Evolutionary conservation across 148 eudicot genomes (phyloP), one percentile per base, ranked within the genome.

Genomic region (Fallopia convolvulus): DNA sequence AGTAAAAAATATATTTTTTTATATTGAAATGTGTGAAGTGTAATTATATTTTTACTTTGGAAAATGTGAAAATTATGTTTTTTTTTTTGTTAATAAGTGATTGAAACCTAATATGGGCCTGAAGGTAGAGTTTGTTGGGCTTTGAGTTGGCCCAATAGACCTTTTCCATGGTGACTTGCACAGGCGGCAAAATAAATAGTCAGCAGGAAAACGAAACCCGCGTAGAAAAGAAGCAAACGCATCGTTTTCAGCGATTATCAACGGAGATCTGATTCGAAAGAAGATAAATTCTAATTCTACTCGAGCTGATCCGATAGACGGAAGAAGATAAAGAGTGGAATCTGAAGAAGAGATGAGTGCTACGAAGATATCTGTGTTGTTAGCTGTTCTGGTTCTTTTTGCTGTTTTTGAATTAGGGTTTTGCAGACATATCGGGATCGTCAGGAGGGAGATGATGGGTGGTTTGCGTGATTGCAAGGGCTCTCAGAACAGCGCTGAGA

Each of bases 141-240:
- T 17, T 15, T 68, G 46, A 17, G 2, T 66, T 4, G 21, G 72
- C 72, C 44, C 44, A 68, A 26, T 65, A 33, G 21, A 68, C 46
- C 10, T 36, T 36, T 36, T 36, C 72, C 21, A 12, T n/a, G 42
- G 72, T 68, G 44, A 68, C 72, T 68, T 68, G 72, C 72, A 36
- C 46, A 68, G 72, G 44, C 72, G 72, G 72, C n/a, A 68, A 58
- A 68, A 68, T 68, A 58, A 68, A 68, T 68, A 20, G 72, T 68
- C 72, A 68, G 44, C 70, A 10, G 12, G 72, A 68, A 36, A 68
- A 68, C 44, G 72, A 68, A 68, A 36, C 44, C 44, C 44, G 72
- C 72, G 36, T 68, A 33, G 44, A 68, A 39, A 36, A 15, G n/a
- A 68, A 68, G 46, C 44, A 68, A 36, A 36, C 36, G 0, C 21